Evolutionary conservation across 2,329 filamentous ascomycete species (phyloP).

Genomic region (Lasiodiplodia sp.): DNA sequence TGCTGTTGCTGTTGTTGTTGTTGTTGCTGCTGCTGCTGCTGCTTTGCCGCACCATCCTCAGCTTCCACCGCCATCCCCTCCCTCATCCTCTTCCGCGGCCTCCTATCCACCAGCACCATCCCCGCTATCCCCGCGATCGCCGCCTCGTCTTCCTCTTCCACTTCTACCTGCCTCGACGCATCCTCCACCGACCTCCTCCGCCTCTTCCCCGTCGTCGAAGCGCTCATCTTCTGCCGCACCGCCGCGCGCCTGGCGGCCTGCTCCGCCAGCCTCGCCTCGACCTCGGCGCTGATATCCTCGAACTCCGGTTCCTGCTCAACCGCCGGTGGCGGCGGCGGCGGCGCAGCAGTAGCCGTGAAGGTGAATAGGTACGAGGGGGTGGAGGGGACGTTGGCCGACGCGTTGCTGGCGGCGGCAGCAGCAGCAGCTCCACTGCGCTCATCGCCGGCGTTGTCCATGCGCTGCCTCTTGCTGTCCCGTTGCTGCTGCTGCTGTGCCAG

Average conservation of each 20-base stretch:
- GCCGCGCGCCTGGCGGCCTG: slow-evolving; percentile 8
- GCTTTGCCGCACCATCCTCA: neutral
- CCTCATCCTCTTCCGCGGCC: slow-evolving; percentile 16
- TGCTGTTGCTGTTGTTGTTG: neutral
- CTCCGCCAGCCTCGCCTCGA: slow-evolving; percentile 17
- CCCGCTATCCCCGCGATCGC: neutral
- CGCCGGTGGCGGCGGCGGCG: no score
- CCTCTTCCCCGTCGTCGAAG: slow-evolving; percentile 1
- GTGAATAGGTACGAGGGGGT: neutral
- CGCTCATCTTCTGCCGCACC: neutral
- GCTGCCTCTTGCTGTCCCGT: slow-evolving; percentile 2
- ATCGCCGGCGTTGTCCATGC: neutral
- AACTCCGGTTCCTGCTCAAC: slow-evolving; percentile 2
- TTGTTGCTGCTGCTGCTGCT: neutral
- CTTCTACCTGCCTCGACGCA: neutral
- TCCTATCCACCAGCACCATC: slow-evolving; percentile 8
- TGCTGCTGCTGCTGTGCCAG: neutral
- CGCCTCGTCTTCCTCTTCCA: neutral
- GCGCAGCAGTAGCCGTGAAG: neutral
- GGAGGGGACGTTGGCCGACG: neutral
- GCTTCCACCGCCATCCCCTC: neutral
- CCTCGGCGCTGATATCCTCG: slow-evolving; percentile 27
- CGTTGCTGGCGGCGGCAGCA: no score
- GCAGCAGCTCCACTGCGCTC: neutral
- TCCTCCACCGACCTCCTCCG: neutral